Evolutionary conservation across 1,139 yeast genomes (phyloP).

Genomic region (Protomyces arabidopsidicola): DNA sequence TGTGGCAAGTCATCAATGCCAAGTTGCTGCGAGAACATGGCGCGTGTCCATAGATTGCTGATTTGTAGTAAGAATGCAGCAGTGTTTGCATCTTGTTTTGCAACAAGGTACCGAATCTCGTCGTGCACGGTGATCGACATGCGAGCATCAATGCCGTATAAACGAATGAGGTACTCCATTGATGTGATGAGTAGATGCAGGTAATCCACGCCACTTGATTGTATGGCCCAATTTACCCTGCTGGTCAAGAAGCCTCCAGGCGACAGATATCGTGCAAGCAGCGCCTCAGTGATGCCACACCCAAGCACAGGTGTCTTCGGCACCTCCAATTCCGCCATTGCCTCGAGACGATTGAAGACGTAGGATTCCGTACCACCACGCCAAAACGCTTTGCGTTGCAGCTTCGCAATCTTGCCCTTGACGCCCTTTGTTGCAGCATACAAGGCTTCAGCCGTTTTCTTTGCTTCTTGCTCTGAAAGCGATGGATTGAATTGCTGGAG

Average conservation of each 20-base stretch:
- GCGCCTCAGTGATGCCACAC: conserved; percentile 85
- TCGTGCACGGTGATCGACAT: conserved; percentile 89
- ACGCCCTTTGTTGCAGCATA: conserved; percentile 83
- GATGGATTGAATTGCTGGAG: conserved; percentile 75
- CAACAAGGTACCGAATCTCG: conserved; percentile 77
- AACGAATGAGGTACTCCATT: conserved; percentile 73
- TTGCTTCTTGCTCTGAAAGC: conserved; percentile 65
- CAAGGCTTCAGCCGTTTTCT: conserved; percentile 58
- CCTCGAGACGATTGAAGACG: conserved; percentile 80
- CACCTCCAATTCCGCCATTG: conserved; percentile 73
- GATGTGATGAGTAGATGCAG: conserved; percentile 77
- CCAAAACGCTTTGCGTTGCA: conserved; percentile 51
- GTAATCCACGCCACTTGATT: conserved; percentile 96
- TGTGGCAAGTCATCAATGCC: conserved; percentile 90
- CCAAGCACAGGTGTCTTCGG: conserved; percentile 92
- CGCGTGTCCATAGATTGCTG: conserved; percentile 91
- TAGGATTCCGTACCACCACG: conserved; percentile 93
- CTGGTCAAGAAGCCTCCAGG: conserved; percentile 73
- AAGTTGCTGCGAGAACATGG: conserved; percentile 87
- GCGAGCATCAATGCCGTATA: conserved; percentile 69
- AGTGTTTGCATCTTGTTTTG: conserved; percentile 64
- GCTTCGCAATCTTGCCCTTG: conserved; percentile 40
- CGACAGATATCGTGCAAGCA: conserved; percentile 61
- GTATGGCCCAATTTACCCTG: conserved; percentile 95
- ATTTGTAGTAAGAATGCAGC: conserved; percentile 82